Base-by-base conservation (phyloP, 106 monocot genomes). In the Agapanthus africanus region DNA sequence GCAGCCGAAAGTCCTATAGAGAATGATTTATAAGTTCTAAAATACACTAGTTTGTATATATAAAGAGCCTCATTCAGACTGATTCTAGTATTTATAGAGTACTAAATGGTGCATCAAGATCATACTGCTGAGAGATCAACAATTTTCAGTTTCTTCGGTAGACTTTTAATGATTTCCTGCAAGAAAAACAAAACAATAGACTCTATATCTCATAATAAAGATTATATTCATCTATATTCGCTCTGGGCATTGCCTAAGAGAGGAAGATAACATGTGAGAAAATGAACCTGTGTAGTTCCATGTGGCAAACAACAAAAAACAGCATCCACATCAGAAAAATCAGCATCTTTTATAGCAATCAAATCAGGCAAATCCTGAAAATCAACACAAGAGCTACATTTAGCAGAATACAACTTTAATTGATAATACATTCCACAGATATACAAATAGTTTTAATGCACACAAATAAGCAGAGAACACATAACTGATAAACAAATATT, bases 271-370 rank as follows among this genome's bases (percentile, higher is more conserved):
- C 8, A 13, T 13, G 25, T 66, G 30, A 25, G 7, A 67, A 59
- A 68, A 74, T 6, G 26, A 51, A 93, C 99, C 87, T 99, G 99
- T 50, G 99, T 99, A 33, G 99, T 99, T 75, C 90, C 99, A 90
- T 99, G 90, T 49, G 99, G 99, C 85, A 99, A 83, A 79, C 99
- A 99, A 74, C 99, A 93, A 83, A 99, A 99, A 14, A 90, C 87
- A 70, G 99, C 99, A 99, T 90, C 99, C 4, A 90, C 78, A 37
- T 83, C 59, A 60, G 99, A 93, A 81, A 99, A 99, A 80, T 99
- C 87, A 32, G 99, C 93, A 83, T 99, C 99, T 73, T 85, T 83
- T 32, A 99, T 40, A 28, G 90, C 79, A 78, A 99, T 51, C 79
- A 99, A 67, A 71, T 87, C 70, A 69, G 93, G 93, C 59, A 99